Evolutionary conservation across 2,329 filamentous ascomycete genomes (phyloP).

Genomic region (Colletotrichum orchidophilum): DNA sequence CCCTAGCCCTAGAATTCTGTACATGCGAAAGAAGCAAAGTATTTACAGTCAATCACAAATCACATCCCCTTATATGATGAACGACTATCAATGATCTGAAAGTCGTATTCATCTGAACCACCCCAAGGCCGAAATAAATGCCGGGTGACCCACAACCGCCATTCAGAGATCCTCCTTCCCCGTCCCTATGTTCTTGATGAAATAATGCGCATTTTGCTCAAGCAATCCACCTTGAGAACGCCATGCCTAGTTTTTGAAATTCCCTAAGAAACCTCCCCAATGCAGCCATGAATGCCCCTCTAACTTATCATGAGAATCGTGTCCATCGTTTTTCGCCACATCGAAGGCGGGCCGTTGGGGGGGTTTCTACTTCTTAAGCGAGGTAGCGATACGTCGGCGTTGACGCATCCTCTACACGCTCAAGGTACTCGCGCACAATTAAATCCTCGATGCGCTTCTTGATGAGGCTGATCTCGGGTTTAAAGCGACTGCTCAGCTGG

Average conservation of each 20-base stretch:
- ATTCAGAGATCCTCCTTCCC: not conserved
- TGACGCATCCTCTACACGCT: conserved; percentile 75
- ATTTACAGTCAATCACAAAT: not conserved
- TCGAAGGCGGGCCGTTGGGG: not conserved
- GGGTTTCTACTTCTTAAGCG: conserved; percentile 56
- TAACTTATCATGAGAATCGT: conserved; percentile 5
- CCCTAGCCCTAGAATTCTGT: not conserved
- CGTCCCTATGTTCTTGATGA: not conserved
- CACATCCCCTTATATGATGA: not conserved
- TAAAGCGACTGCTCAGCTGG: conserved; percentile 76
- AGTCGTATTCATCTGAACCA: not conserved
- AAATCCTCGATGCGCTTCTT: conserved; percentile 84
- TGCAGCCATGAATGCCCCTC: not conserved
- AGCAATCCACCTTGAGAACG: not conserved
- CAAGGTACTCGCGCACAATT: conserved; percentile 80
- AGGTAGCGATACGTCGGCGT: conserved; percentile 76
- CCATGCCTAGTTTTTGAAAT: conserved; percentile 2
- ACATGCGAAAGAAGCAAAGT: not conserved
- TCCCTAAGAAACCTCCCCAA: not conserved
- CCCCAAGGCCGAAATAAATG: not conserved
- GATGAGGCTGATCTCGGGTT: conserved; percentile 79
- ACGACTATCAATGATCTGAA: not conserved
- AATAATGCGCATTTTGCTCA: not conserved
- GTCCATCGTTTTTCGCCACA: not conserved
- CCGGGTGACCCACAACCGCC: not conserved